These are phyloP conservation scores for Capsella bursapastoris DNA, from an alignment of 345 rosid species.

Conservation along the genomic window DNA sequence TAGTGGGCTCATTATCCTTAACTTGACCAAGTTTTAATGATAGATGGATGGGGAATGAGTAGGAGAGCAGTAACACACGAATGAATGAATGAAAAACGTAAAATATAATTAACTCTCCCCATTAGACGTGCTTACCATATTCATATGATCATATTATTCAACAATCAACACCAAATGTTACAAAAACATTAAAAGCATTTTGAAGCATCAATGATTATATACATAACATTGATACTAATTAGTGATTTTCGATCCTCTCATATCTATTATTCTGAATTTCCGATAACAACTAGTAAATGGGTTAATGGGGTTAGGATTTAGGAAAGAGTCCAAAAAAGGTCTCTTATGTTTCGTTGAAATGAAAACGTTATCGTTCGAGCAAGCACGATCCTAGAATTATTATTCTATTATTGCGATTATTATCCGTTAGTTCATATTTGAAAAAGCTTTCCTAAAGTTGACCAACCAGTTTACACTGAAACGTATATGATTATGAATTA, in stretches of 20 bases:
- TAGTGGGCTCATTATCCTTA: not conserved
- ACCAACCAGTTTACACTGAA: conserved; percentile 34
- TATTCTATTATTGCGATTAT: not conserved
- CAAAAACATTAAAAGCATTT: no score
- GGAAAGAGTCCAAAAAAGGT: no score
- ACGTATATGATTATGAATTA: not conserved
- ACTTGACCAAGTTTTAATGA: not conserved
- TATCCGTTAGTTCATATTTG: not conserved
- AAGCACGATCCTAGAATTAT: conserved; percentile 31
- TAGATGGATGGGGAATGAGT: conserved; percentile 20
- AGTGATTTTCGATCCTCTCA: not conserved
- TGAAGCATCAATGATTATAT: no score
- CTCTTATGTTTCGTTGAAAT: not conserved
- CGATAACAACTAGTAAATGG: no score
- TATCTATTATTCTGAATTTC: no score
- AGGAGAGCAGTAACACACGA: conserved; percentile 36
- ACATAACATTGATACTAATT: no score
- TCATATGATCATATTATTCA: not conserved
- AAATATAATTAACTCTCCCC: not conserved
- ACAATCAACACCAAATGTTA: no score
- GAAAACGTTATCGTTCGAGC: conserved; percentile 24
- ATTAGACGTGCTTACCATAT: conserved; percentile 40
- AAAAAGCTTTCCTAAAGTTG: conserved; percentile 23
- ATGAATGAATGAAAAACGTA: not conserved
- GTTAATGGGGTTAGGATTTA: no score